Evolutionary conservation across 2,329 filamentous ascomycete species (phyloP), one percentile per base, ranked within the genome.

Genomic region (Aspergillus sp.): DNA sequence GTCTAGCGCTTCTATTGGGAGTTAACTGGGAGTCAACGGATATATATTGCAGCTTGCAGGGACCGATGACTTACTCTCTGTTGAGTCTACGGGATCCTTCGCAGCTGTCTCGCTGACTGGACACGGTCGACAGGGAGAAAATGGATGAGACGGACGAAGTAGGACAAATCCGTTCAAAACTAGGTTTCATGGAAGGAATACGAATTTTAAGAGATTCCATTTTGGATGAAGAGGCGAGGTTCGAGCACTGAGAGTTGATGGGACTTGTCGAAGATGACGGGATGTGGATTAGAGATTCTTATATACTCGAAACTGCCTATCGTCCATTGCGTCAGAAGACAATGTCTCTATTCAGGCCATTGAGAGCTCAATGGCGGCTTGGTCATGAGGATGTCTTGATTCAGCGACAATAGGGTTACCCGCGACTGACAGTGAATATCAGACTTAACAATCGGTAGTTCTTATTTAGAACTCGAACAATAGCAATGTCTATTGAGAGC

Each of bases 1-100:
- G 53, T 27, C 58, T 53, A 4, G 58, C 59, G 46, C 39, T 54
- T 10, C 20, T 25, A 35, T 33, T 3, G 37, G 53, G 49, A 51
- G 57, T 46, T 46, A 42, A 12, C 38, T 3, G 37, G 53, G 49
- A 51, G 57, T 46, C 46, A 42, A 12, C 38, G 5, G 20, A n/a
- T 10, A n/a, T 22, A 43, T n/a, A 19, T 10, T 39, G 37, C 19
- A 19, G 10, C 10, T 20, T 20, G 13, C 5, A 35, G 27, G 4
- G 38, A 9, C 10, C 17, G 12, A 13, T 25, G 7, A 43, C 61
- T 54, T 57, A 64, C 63, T 57, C 58, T 7, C 57, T 54, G 45
- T 57, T 50, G 5, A 59, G 54, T 49, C 64, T 56, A 45, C 64
- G 56, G 41, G 63, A 60, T 12, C 64, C 58, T 42, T 63, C 57